phyloP scores from a whole-genome alignment of 2,329 filamentous ascomycete species.

The Neobulgaria alba region DNA sequence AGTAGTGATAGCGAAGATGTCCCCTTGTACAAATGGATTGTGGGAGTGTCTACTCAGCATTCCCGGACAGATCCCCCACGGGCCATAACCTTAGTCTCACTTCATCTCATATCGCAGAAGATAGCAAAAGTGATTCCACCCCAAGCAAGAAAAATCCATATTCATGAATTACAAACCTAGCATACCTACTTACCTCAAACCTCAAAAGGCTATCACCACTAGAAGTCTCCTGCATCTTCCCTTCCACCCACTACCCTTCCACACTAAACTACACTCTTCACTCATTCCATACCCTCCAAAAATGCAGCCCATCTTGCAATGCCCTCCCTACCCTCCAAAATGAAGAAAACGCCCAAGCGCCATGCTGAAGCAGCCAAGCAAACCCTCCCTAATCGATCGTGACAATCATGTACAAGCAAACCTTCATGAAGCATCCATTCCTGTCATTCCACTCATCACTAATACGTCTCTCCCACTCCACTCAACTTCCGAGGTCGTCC shows the following conservation, averaged over 20 bases:
- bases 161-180: no score
- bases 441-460: conserved; percentile 14
- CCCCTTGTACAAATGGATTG: no score
- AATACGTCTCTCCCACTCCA: conserved; percentile 51
- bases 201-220: no score
- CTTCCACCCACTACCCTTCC: not conserved
- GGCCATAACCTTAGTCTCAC: no score
- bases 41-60: no score
- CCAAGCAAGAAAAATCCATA: no score
- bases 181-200: no score
- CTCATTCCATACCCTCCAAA: not conserved
- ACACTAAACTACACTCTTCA: no score
- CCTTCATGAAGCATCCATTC: conserved; percentile 4
- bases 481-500: conserved; percentile 37
- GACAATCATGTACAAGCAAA: conserved; percentile 15
- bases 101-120: no score
- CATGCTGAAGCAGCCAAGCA: conserved; percentile 16
- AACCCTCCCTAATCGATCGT: conserved; percentile 5
- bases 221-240: not conserved
- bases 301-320: not conserved
- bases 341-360: conserved; percentile 14
- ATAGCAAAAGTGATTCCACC: no score
- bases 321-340: not conserved
- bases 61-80: no score
- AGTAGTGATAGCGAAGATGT: no score